These are phyloP conservation scores for Mucor indicus DNA, from an alignment of 371 early-diverging fungal genomes.

Conservation along the genomic window DNA sequence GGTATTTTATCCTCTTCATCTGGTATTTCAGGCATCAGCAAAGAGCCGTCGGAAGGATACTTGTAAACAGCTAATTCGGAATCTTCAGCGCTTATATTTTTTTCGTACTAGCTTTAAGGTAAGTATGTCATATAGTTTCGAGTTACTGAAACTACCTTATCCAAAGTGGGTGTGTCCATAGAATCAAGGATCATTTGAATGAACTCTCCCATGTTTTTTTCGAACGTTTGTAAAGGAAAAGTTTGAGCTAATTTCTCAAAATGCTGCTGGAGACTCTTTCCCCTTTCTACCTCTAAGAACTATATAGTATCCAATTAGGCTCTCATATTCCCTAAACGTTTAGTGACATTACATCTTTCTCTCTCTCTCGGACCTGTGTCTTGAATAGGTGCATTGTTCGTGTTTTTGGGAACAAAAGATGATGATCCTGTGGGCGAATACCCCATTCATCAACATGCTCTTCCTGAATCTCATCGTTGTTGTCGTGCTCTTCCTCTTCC, in stretches of 20 bases:
- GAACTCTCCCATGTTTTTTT: conserved; percentile 45
- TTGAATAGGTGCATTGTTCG: conserved; percentile 49
- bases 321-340: neutral
- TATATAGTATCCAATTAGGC: conserved; percentile 6
- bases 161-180: conserved; percentile 40
- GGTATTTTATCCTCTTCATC: conserved; percentile 26
- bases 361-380: conserved; percentile 45
- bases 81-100: conserved; percentile 1
- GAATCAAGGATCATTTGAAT: conserved; percentile 44
- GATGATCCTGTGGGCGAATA: conserved; percentile 45
- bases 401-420: conserved; percentile 48
- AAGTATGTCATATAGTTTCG: no score
- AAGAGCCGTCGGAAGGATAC: conserved; percentile 44
- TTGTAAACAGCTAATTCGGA: conserved; percentile 33
- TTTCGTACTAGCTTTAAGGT: conserved; percentile 12
- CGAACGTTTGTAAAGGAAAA: conserved; percentile 49
- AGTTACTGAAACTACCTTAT: no score
- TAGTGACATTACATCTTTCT: conserved; percentile 36
- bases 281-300: conserved; percentile 40
- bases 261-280: conserved; percentile 38
- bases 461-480: conserved; percentile 21
- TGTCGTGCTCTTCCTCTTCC: conserved; percentile 21
- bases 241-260: conserved; percentile 47
- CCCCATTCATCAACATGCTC: conserved; percentile 32
- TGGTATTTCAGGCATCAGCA: conserved; percentile 39